Conservation (phyloP, 1,284 basidiomycete species). For the Malassezia globosa region DNA sequence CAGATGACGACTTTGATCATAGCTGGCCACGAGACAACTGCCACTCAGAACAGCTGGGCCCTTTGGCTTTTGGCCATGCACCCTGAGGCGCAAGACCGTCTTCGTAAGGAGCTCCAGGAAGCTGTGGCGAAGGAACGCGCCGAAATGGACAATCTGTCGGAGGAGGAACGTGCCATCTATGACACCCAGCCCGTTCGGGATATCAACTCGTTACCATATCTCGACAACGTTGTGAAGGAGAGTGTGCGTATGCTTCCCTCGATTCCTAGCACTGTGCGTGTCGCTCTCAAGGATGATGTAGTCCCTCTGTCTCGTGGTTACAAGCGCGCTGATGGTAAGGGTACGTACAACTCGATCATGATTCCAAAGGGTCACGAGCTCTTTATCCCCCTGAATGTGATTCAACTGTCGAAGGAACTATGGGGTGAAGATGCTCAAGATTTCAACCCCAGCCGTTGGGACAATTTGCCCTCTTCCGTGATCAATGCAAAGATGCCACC, state of each 20-base stretch:
- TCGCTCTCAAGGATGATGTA: slow-evolving; percentile 22
- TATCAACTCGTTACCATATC: slow-evolving; percentile 23
- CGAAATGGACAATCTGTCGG: slow-evolving; percentile 13
- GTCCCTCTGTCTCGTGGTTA: slow-evolving; percentile 30
- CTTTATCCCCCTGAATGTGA: slow-evolving; percentile 30
- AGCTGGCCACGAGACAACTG: slow-evolving; percentile 73
- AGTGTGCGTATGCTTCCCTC: slow-evolving; percentile 33
- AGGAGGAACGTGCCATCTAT: slow-evolving; percentile 15
- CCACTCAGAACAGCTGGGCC: slow-evolving; percentile 66
- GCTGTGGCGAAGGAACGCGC: slow-evolving; percentile 11
- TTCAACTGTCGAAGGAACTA: slow-evolving; percentile 25
- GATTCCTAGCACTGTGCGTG: slow-evolving; percentile 30
- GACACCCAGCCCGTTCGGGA: slow-evolving; percentile 24
- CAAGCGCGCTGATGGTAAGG: slow-evolving; percentile 48
- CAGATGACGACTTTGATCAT: slow-evolving; percentile 68
- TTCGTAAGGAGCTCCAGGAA: slow-evolving; percentile 23
- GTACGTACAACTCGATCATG: slow-evolving; percentile 19
- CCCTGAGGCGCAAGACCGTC: slow-evolving; percentile 53
- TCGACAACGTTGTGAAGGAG: slow-evolving; percentile 33
- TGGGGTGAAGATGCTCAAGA: slow-evolving; percentile 33
- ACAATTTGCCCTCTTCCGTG: slow-evolving; percentile 22
- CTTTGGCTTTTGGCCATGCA: slow-evolving; percentile 59
- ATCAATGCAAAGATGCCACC: slow-evolving; percentile 19
- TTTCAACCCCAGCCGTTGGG: slow-evolving; percentile 37
- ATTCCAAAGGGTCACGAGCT: slow-evolving; percentile 28